A percentile compares a stretch with the other conserved stretches of the same genome.
Evolutionary conservation across 2,329 filamentous ascomycete species (phyloP).

Genomic region (Colletotrichum incanum): DNA sequence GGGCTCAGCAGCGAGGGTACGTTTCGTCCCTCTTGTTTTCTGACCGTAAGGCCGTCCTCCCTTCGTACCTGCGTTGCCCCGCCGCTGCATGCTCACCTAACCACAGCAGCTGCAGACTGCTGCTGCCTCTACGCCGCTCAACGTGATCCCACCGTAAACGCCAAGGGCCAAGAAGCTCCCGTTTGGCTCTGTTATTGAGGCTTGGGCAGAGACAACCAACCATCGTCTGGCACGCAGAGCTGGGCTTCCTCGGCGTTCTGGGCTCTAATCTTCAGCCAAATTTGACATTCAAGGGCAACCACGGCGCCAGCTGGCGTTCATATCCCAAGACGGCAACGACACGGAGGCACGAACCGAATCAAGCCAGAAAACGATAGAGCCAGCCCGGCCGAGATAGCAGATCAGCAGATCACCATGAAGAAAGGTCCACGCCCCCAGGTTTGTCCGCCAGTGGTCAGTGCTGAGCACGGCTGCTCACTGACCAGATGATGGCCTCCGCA

Average conservation of each 20-base stretch:
- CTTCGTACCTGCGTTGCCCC: constrained; percentile 12
- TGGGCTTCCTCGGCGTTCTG: constrained; percentile 41
- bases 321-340: constrained; percentile 16
- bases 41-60: not conserved
- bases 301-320: constrained; percentile 19
- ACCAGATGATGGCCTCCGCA: constrained; percentile 18
- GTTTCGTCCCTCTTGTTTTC: constrained; percentile 4
- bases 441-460: constrained; percentile 2
- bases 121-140: not conserved
- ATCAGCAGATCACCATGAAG: constrained; percentile 19
- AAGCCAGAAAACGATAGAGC: constrained; percentile 20
- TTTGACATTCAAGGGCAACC: constrained; percentile 24
- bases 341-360: not conserved
- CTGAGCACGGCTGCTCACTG: constrained; percentile 5
- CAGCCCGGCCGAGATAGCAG: constrained; percentile 15
- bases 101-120: not conserved
- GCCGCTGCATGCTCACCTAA: constrained; percentile 2
- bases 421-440: constrained; percentile 11
- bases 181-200: constrained; percentile 17
- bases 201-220: constrained; percentile 30
- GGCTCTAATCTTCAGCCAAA: constrained; percentile 43
- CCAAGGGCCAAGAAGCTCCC: constrained; percentile 35
- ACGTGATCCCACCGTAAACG: constrained; percentile 22
- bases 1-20: constrained; percentile 11
- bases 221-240: constrained; percentile 33